Conservation (phyloP, 225 moss, liverwort and hornwort genomes). For the Bryum argenteum region DNA sequence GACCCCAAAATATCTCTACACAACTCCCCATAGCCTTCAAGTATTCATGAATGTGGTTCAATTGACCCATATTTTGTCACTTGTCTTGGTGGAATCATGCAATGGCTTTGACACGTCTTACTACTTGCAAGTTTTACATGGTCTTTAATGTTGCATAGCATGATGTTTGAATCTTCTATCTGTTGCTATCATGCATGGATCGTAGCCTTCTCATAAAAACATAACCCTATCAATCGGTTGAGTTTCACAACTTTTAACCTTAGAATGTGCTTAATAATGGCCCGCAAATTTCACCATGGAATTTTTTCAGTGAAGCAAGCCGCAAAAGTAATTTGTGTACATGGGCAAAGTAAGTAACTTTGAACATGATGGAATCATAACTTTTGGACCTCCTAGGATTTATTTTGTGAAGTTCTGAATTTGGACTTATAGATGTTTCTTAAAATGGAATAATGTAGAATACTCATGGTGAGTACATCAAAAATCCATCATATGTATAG, state of each 20-base stretch:
- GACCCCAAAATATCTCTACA: slow-evolving; percentile 1
- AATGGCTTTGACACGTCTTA: slow-evolving; percentile 1
- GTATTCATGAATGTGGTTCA: neutral
- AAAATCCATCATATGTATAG: too few species aligned
- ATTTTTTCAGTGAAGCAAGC: too few species aligned
- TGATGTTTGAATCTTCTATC: slow-evolving; percentile 1
- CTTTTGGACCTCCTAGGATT: too few species aligned
- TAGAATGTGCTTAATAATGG: too few species aligned
- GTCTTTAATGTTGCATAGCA: neutral
- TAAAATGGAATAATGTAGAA: too few species aligned
- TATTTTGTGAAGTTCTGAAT: too few species aligned
- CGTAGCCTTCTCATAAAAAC: neutral
- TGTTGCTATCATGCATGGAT: neutral
- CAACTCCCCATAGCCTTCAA: slow-evolving; percentile 1
- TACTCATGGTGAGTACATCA: too few species aligned
- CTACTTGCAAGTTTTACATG: neutral
- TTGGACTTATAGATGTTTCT: too few species aligned
- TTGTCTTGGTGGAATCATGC: slow-evolving; percentile 20
- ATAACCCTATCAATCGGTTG: neutral
- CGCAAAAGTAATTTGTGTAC: too few species aligned
- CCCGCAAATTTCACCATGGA: too few species aligned
- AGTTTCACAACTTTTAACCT: neutral
- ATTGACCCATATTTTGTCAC: slow-evolving; percentile 37
- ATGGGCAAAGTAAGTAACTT: too few species aligned
- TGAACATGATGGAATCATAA: too few species aligned